Conservation (phyloP, 208 protist genomes). For the Leishmania mexicana region DNA sequence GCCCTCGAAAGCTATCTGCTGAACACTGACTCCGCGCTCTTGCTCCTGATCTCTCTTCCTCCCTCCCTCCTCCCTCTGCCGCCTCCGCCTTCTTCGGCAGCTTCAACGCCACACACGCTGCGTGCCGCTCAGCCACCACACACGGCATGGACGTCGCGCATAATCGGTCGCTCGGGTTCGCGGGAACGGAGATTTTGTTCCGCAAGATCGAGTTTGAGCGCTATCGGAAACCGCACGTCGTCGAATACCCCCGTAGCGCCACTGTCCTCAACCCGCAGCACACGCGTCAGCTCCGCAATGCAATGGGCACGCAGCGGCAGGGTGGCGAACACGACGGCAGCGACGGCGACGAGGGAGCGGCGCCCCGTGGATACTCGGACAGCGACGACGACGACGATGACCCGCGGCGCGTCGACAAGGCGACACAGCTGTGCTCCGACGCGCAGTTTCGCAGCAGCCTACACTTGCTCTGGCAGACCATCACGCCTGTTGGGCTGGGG, state of each 20-base stretch:
- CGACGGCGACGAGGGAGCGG: conserved; percentile 12
- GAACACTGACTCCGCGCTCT: neutral
- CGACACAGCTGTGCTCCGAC: conserved; percentile 60
- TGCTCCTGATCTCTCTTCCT: neutral
- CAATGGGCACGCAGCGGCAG: neutral
- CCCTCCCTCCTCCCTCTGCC: neutral
- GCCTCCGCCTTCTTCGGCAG: neutral
- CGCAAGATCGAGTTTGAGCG: conserved; percentile 83
- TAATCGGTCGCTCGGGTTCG: conserved; percentile 56
- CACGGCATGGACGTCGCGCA: conserved; percentile 52
- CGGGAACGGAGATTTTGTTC: conserved; percentile 60
- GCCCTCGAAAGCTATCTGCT: neutral
- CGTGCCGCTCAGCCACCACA: neutral
- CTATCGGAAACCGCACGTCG: conserved; percentile 83
- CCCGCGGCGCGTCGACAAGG: conserved; percentile 50
- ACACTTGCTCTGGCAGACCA: conserved; percentile 65
- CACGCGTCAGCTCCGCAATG: conserved; percentile 46
- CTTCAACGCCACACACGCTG: neutral
- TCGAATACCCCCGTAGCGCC: conserved; percentile 87
- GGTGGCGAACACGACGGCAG: neutral
- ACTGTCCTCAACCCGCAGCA: conserved; percentile 88
- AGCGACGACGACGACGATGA: conserved; percentile 71
- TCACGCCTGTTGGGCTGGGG: conserved; percentile 63
- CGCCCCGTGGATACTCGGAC: neutral
- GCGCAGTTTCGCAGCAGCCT: conserved; percentile 50